phyloP scores from a whole-genome alignment of 495 filamentous ascomycete genomes.

The Ramalina intermedia region DNA sequence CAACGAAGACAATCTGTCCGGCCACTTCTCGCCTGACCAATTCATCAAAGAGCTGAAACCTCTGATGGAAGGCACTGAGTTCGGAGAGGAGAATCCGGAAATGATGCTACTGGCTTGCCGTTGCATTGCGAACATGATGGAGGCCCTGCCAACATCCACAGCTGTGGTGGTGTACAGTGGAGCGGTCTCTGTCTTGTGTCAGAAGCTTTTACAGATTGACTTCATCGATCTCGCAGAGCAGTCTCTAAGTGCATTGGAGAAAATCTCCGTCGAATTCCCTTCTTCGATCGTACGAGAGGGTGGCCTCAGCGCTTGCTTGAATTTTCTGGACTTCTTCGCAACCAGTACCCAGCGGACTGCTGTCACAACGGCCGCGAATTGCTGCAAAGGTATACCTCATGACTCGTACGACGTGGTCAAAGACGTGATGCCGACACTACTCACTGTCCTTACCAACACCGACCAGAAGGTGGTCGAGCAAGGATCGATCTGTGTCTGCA shows the following conservation, averaged over 20 bases:
- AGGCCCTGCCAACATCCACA: conserved; percentile 81
- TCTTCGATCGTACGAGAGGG: conserved; percentile 92
- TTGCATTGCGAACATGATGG: conserved; percentile 95
- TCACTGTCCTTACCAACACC: conserved; percentile 75
- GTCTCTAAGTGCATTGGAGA: conserved; percentile 87
- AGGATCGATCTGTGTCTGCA: conserved; percentile 87
- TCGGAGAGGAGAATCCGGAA: conserved; percentile 84
- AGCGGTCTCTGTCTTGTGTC: conserved; percentile 84
- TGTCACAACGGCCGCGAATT: conserved; percentile 93
- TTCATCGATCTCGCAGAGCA: conserved; percentile 98
- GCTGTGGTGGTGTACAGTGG: conserved; percentile 93
- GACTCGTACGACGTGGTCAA: conserved; percentile 79
- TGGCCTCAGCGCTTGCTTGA: conserved; percentile 83
- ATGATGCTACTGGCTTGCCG: conserved; percentile 97
- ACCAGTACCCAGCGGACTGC: conserved; percentile 94
- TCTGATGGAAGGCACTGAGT: conserved; percentile 81
- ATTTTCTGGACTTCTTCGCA: conserved; percentile 92
- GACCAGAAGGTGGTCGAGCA: conserved; percentile 97
- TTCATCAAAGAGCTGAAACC: conserved; percentile 90
- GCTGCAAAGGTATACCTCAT: conserved; percentile 88
- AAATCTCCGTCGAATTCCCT: conserved; percentile 95
- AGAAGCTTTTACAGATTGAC: conserved; percentile 85
- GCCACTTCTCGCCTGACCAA: conserved; percentile 85
- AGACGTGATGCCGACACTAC: conserved; percentile 90
- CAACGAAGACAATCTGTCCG: conserved; percentile 91